Evolutionary conservation across 441 rosid species (phyloP), one percentile per base, ranked within the genome.

Genomic region (Pelargonium myrrhifolium): DNA sequence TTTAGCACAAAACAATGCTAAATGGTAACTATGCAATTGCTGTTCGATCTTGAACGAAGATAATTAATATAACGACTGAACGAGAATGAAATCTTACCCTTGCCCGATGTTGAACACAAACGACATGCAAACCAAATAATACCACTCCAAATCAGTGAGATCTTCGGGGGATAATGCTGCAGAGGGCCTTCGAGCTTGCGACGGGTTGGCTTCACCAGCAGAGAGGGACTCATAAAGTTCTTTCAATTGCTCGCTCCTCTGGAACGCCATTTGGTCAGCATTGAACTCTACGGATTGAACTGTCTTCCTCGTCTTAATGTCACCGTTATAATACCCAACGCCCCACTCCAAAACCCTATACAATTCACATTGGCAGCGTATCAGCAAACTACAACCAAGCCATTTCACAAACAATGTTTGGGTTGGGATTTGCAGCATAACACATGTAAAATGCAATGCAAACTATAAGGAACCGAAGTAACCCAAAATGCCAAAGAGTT

Each of bases 141-240:
- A 93, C 98, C 98, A 93, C 82, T 93, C 97, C 5, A 97, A 79
- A 77, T 89, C 97, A 28, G 96, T 81, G 65, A 94, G 98, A 77
- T 94, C 98, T 70, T 89, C 99, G 4, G 97, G 99, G 3, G 98
- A 94, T 21, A 94, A 86, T 63, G 96, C 86, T 15, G 88, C 85
- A 35, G 97, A 86, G 47, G 88, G 90, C 72, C 92, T 82, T 75
- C 85, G 83, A 51, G 85, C 83, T 68, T 85, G 92, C 18, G 88
- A n/a, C n/a, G n/a, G 76, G 39, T 74, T 80, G 28, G 82, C 84
- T 72, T 87, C 97, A 21, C 86, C 88, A 9, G 82, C 69, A 0
- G 90, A 87, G 21, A 94, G 91, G 24, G 91, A 88, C 64, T 86
- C 85, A 0, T 84, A 94, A 10, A 94, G 85, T 79, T 94, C 93